These are phyloP conservation scores for Mortierella sp. DNA, from an alignment of 371 early-diverging fungal species.

Conservation along the genomic window DNA sequence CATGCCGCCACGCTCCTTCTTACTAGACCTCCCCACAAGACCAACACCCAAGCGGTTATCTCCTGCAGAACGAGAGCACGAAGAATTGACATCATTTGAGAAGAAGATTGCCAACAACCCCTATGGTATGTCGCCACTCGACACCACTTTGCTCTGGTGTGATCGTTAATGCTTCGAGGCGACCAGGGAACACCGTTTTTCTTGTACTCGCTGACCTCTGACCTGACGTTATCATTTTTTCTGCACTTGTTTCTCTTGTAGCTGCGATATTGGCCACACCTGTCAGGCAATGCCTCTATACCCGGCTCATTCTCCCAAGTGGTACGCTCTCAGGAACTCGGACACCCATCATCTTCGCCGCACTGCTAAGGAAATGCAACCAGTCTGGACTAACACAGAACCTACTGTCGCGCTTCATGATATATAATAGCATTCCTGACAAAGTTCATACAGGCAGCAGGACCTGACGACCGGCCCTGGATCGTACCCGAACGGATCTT, in stretches of 20 bases:
- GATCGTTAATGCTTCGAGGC: too few species aligned
- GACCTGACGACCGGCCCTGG: constrained; percentile 21
- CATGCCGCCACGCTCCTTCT: constrained; percentile 24
- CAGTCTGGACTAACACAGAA: not conserved
- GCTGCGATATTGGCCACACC: constrained; percentile 42
- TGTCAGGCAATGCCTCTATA: constrained; percentile 38
- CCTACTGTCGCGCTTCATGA: not conserved
- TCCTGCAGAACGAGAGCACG: not conserved
- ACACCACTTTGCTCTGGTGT: not conserved
- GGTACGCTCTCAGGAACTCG: constrained; percentile 2
- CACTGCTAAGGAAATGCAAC: too few species aligned
- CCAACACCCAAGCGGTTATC: constrained; percentile 18
- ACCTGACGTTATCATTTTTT: not conserved
- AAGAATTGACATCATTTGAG: constrained; percentile 18
- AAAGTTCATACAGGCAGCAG: constrained; percentile 43
- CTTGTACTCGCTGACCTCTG: not conserved
- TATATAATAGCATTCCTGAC: constrained; percentile 36
- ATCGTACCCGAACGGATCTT: constrained; percentile 47
- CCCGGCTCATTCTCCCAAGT: constrained; percentile 32
- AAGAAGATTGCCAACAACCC: constrained; percentile 31
- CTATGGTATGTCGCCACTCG: constrained; percentile 22
- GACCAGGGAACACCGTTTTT: not conserved
- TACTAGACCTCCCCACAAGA: constrained; percentile 26
- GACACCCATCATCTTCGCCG: not conserved
- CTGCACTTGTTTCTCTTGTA: not conserved